Conservation (phyloP, 2,329 filamentous ascomycete species). For the Botrytis paeoniae region DNA sequence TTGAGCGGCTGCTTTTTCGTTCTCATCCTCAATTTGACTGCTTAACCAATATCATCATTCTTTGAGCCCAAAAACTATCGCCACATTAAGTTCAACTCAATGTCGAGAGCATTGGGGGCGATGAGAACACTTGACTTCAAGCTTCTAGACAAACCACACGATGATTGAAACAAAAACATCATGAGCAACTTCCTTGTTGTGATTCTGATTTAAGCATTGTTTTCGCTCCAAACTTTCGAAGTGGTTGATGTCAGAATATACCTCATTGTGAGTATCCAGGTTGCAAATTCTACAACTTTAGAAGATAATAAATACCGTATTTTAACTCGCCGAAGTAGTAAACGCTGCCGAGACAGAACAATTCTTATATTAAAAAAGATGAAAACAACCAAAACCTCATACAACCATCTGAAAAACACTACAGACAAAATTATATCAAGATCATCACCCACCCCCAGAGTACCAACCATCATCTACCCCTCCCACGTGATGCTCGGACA, state of each 20-base stretch:
- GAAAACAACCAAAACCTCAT: background rate
- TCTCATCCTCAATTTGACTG: too few relatives aligned
- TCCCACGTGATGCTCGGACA: background rate
- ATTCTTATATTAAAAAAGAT: background rate
- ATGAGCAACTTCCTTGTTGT: accelerated
- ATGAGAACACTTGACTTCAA: background rate
- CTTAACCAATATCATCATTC: background rate
- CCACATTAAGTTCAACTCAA: background rate
- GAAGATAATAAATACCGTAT: background rate
- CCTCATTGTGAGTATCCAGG: background rate
- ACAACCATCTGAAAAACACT: background rate
- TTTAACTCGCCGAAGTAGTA: background rate
- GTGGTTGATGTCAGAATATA: background rate
- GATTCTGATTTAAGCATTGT: accelerated
- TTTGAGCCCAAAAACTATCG: background rate
- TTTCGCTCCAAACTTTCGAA: background rate
- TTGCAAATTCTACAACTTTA: background rate
- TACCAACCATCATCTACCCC: background rate
- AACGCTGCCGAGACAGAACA: background rate
- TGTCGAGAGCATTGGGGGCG: background rate
- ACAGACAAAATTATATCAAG: background rate
- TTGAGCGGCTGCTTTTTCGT: too few relatives aligned
- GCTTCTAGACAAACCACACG: background rate
- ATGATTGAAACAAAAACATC: background rate
- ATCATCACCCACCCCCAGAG: background rate